These are phyloP conservation scores for Myriosclerotinia duriaeana DNA, from an alignment of 2,329 filamentous ascomycete genomes.

Conservation along the genomic window DNA sequence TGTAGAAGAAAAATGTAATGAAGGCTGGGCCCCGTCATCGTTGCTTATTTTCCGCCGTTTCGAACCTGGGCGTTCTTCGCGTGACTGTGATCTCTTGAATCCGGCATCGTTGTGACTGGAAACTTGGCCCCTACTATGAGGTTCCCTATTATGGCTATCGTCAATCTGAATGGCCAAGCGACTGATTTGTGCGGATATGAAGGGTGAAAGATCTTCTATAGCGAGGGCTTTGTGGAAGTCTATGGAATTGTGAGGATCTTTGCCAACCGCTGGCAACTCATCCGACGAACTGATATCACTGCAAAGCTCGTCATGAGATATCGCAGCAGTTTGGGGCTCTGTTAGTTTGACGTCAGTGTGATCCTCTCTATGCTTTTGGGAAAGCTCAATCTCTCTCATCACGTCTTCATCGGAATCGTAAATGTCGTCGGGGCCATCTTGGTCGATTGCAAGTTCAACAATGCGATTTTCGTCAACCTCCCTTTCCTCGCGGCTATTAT, in stretches of 20 bases:
- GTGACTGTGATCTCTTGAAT: background rate
- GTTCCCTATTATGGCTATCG: background rate
- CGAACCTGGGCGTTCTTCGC: background rate
- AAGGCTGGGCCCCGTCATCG: constrained; percentile 3
- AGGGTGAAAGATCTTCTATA: background rate
- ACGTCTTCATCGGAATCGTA: constrained; percentile 57
- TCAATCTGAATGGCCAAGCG: constrained; percentile 4
- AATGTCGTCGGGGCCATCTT: constrained; percentile 45
- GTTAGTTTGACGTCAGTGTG: constrained; percentile 26
- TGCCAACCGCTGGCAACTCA: background rate
- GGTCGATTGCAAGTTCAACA: constrained; percentile 42
- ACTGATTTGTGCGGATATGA: constrained; percentile 4
- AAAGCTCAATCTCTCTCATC: constrained; percentile 40
- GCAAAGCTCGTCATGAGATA: background rate
- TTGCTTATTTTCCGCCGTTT: constrained; percentile 1
- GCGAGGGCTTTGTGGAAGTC: background rate
- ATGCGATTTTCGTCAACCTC: constrained; percentile 66
- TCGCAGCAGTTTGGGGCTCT: constrained; percentile 17
- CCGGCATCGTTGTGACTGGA: background rate
- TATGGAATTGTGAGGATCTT: background rate
- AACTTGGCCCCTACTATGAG: background rate
- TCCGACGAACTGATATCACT: background rate
- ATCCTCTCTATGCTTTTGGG: constrained; percentile 33
- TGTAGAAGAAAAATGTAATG: background rate
- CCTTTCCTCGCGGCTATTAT: constrained; percentile 27